phyloP scores from a whole-genome alignment of 2,329 filamentous ascomycete species.

The Colletotrichum sp. region DNA sequence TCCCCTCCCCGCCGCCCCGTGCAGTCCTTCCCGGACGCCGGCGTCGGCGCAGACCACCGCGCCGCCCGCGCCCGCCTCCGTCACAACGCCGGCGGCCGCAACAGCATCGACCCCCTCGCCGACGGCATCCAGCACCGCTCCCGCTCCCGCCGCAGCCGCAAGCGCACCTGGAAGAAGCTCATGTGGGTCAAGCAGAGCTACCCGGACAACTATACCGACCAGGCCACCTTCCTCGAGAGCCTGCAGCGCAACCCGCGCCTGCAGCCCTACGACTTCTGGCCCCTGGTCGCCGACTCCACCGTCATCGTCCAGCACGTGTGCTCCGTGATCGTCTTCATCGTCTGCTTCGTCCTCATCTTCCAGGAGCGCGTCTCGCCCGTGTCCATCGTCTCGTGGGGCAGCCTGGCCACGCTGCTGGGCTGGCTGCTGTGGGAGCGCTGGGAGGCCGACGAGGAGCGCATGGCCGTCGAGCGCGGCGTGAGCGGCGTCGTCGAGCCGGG shows the following conservation, averaged over 20 bases:
- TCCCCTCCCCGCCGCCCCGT: constrained; percentile 63
- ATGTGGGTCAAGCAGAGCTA: constrained; percentile 98
- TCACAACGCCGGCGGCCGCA: constrained; percentile 13
- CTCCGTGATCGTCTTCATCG: constrained; percentile 91
- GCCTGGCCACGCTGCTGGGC: constrained; percentile 79
- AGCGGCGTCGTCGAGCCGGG: constrained; percentile 38
- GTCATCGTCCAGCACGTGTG: constrained; percentile 98
- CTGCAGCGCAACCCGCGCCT: constrained; percentile 93
- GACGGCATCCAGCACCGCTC: constrained; percentile 56
- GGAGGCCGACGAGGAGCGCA: constrained; percentile 68
- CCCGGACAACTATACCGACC: constrained; percentile 99
- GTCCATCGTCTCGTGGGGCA: constrained; percentile 86
- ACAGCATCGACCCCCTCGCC: constrained; percentile 5
- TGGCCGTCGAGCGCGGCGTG: constrained; percentile 26
- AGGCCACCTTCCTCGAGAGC: constrained; percentile 94
- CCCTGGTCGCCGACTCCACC: constrained; percentile 90
- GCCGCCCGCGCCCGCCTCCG: constrained; percentile 20
- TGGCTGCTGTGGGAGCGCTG: constrained; percentile 94
- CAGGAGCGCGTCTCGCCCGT: constrained; percentile 87
- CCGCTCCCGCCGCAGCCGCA: constrained; percentile 71
- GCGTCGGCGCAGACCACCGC: constrained; percentile 25
- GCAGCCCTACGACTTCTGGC: constrained; percentile 98
- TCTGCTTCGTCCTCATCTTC: constrained; percentile 91
- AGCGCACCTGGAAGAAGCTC: constrained; percentile 89
- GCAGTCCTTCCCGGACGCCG: constrained; percentile 26